Conservation (phyloP, 1,284 basidiomycete genomes). For the Athelia sp. region DNA sequence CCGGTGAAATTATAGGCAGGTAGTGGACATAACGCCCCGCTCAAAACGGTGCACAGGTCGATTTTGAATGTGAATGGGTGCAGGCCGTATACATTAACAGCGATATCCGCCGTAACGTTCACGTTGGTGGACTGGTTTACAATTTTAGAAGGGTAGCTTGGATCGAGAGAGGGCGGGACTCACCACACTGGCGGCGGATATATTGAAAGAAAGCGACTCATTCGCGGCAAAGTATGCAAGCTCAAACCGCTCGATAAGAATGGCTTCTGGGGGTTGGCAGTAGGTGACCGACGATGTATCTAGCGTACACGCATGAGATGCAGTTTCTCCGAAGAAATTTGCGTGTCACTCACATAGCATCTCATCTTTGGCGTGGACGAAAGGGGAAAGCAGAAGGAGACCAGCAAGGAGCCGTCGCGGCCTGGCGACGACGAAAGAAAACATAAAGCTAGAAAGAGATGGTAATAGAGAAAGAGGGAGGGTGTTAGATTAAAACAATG, state of each 20-base stretch:
- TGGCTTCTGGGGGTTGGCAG: slow-evolving; percentile 74
- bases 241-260: slow-evolving; percentile 80
- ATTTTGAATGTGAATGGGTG: slow-evolving; percentile 74
- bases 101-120: slow-evolving; percentile 74
- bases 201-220: slow-evolving; percentile 67
- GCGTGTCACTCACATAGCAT: slow-evolving; percentile 44
- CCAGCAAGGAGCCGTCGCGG: slow-evolving; percentile 49
- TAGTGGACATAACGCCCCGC: slow-evolving; percentile 82
- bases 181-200: slow-evolving; percentile 70
- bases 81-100: slow-evolving; percentile 81
- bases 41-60: slow-evolving; percentile 71
- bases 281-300: slow-evolving; percentile 87
- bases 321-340: slow-evolving; percentile 8
- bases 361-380: slow-evolving; percentile 43
- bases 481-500: slow-evolving; percentile 1
- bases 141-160: slow-evolving; percentile 24
- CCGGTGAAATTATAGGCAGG: slow-evolving; percentile 86
- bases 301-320: slow-evolving; percentile 20
- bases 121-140: slow-evolving; percentile 58
- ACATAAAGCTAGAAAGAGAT: slow-evolving; percentile 39
- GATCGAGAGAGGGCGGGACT: slow-evolving; percentile 25
- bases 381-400: slow-evolving; percentile 35
- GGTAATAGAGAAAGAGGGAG: slow-evolving; percentile 13
- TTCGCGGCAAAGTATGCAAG: slow-evolving; percentile 71
- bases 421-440: slow-evolving; percentile 58